A percentile compares a stretch with the other conserved stretches of the same genome.
phyloP scores from a whole-genome alignment of 148 eudicot genomes.

The Fagopyrum esculentum region DNA sequence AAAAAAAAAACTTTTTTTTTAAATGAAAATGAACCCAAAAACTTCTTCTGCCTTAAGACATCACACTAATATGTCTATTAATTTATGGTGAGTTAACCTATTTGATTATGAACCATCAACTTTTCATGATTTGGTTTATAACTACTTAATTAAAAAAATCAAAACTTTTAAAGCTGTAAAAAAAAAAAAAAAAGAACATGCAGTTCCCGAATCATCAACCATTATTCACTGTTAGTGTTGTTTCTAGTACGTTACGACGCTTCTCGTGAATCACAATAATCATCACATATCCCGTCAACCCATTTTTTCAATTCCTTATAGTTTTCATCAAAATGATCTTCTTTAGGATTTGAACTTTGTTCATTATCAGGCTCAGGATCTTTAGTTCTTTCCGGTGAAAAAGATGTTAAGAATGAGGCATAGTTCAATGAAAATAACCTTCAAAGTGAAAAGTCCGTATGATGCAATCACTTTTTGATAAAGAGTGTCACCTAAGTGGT shows the following conservation, averaged over 20 bases:
- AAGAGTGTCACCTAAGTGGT: constrained; percentile 77
- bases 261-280: constrained; percentile 65
- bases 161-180: too few relatives aligned
- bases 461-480: constrained; percentile 90
- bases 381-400: constrained; percentile 7
- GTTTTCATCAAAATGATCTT: constrained; percentile 63
- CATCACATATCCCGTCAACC: constrained; percentile 72
- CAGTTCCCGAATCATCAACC: not conserved
- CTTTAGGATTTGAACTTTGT: constrained; percentile 27
- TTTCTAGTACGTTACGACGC: constrained; percentile 66
- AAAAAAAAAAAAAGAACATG: not conserved
- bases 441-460: constrained; percentile 53
- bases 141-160: too few relatives aligned
- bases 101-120: too few relatives aligned
- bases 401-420: not conserved
- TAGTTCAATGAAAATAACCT: constrained; percentile 33
- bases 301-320: constrained; percentile 82
- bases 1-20: too few relatives aligned
- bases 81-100: too few relatives aligned
- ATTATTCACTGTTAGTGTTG: constrained; percentile 68
- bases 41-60: too few relatives aligned
- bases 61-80: too few relatives aligned
- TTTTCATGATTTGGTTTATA: too few relatives aligned
- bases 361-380: constrained; percentile 27
- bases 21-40: too few relatives aligned